Conservation (phyloP, 1,284 basidiomycete species). For the Cryptococcus depauperatus region DNA sequence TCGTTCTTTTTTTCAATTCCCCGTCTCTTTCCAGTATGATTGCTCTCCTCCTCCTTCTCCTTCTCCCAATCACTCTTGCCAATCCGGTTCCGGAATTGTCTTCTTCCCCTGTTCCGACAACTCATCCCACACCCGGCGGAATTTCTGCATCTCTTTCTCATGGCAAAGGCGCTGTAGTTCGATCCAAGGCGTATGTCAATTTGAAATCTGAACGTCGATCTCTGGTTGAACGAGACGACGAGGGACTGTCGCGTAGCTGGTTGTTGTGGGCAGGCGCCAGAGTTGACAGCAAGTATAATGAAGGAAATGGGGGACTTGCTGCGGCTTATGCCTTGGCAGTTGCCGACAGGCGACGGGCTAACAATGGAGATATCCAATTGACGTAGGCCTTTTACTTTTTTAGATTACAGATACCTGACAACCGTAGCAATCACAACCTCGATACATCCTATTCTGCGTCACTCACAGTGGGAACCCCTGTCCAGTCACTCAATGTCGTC, state of each 20-base stretch:
- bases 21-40: too few relatives aligned
- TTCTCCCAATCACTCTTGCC: slow-evolving; percentile 17
- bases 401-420: background rate
- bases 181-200: slow-evolving; percentile 15
- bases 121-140: slow-evolving; percentile 8
- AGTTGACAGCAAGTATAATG: slow-evolving; percentile 33
- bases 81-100: slow-evolving; percentile 11
- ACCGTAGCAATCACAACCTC: slow-evolving; percentile 32
- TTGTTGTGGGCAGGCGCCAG: slow-evolving; percentile 30
- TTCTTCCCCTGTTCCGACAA: slow-evolving; percentile 1
- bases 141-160: slow-evolving; percentile 24
- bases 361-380: slow-evolving; percentile 18
- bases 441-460: slow-evolving; percentile 43
- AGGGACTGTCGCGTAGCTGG: slow-evolving; percentile 21
- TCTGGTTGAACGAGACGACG: slow-evolving; percentile 9
- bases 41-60: slow-evolving; percentile 9
- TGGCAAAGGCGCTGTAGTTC: slow-evolving; percentile 11
- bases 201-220: slow-evolving; percentile 9
- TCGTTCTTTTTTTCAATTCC: too few relatives aligned
- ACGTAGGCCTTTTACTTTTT: slow-evolving; percentile 4
- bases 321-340: slow-evolving; percentile 12
- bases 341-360: slow-evolving; percentile 5
- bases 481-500: slow-evolving; percentile 50
- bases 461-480: slow-evolving; percentile 42
- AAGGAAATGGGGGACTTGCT: slow-evolving; percentile 20